Base-by-base conservation (phyloP, 176 grass and related monocot species). In the Areca catechu region DNA sequence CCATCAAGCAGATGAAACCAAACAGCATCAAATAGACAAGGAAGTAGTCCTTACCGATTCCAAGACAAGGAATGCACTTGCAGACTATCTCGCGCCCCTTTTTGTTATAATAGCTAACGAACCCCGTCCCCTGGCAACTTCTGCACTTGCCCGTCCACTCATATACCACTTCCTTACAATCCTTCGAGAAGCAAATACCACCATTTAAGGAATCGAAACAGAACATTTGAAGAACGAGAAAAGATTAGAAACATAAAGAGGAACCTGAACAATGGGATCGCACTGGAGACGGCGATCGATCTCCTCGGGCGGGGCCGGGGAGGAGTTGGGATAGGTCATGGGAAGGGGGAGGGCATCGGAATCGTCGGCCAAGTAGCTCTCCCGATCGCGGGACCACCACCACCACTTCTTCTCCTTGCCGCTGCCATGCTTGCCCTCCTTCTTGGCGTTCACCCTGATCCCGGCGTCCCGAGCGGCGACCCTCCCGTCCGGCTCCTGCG, bases 71-170 rank as follows among this genome's bases (percentile, higher is more conserved):
- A 25, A 98, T 80, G 25, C 94, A 93, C 10, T 88, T 98, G 88
- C 87, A 98, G 69, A 98, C 85, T 16, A 84, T 93, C 51, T 89
- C 94, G 66, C 76, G 91, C 16, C 94, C 84, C 73, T 83, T 98
- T 70, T 89, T 93, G 51, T 74, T 83, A 66, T 80, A 83, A 69
- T 98, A 98, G 73, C 84, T 98, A 20, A 98, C 94, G 15, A 98
- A 76, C 3, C 94, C 88, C 34, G 84, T 83, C 59, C 94, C 94
- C 77, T 98, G 81, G 62, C 94, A 98, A 70, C 93, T 98, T 70
- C 81, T 77, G 72, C 93, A 98, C 62, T 93, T 93, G 21, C 93
- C 88, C 17, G 84, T 89, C 93, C 93, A 98, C 66, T 98, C 93
- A 43, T 98, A 92, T 4, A 81, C 69, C 14, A 98, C 70, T 60